A percentile compares a stretch with the other conserved stretches of the same genome.
phyloP scores from a whole-genome alignment of 2,329 filamentous ascomycete species.

The Metarhizium guizhouense region DNA sequence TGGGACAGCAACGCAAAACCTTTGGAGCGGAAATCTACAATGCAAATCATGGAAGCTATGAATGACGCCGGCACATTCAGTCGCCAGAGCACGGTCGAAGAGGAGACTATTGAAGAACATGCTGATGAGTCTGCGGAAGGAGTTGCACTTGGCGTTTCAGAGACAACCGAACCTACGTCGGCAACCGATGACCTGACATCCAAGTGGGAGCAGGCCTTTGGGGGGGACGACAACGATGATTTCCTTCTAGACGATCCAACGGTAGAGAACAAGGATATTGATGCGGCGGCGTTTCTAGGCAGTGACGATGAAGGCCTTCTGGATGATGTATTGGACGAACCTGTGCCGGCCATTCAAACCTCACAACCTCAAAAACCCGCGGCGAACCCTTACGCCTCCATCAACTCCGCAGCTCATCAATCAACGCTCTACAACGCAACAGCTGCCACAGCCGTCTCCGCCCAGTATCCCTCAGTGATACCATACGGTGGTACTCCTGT shows the following conservation, averaged over 20 bases:
- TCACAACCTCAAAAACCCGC: constrained; percentile 5
- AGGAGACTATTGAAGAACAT: constrained; percentile 21
- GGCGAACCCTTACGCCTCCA: constrained; percentile 19
- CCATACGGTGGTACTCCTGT: constrained; percentile 17
- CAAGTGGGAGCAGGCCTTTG: constrained; percentile 77
- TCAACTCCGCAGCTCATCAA: constrained; percentile 9
- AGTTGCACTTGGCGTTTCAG: not conserved
- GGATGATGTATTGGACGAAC: constrained; percentile 51
- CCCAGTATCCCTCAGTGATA: constrained; percentile 14
- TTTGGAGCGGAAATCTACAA: constrained; percentile 61
- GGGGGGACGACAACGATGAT: constrained; percentile 61
- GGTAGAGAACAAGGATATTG: constrained; percentile 36
- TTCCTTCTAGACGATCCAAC: constrained; percentile 51
- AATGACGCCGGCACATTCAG: constrained; percentile 27
- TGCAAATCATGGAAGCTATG: constrained; percentile 49
- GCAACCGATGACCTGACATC: constrained; percentile 60
- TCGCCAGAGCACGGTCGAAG: constrained; percentile 19
- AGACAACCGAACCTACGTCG: constrained; percentile 12
- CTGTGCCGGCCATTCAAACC: constrained; percentile 17
- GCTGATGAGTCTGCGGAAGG: constrained; percentile 11
- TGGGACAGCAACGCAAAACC: constrained; percentile 14
- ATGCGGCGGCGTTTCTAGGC: constrained; percentile 59
- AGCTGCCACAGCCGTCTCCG: constrained; percentile 2
- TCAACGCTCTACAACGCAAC: constrained; percentile 15
- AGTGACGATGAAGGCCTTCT: constrained; percentile 84